phyloP scores from a whole-genome alignment of 192 early-diverging fungal genomes.

The Pilobolus umbonatus region DNA sequence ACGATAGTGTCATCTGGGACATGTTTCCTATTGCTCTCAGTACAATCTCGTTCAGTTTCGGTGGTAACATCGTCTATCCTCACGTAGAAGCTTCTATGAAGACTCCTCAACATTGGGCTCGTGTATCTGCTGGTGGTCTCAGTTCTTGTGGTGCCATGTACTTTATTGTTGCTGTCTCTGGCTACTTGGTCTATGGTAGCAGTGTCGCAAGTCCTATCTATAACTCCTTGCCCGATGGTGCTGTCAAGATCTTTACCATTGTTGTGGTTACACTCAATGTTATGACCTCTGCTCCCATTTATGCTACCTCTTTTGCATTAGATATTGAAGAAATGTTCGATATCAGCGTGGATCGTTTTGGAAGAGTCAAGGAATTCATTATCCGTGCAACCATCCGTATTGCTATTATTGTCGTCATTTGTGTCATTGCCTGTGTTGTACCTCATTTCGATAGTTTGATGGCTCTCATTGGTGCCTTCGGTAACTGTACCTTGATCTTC shows the following conservation, averaged over 20 bases:
- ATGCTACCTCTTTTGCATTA: conserved; percentile 67
- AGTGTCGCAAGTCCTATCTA: conserved; percentile 65
- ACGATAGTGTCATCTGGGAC: conserved; percentile 50
- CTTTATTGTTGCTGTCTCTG: conserved; percentile 60
- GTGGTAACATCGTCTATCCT: conserved; percentile 6
- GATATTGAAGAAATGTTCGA: conserved; percentile 68
- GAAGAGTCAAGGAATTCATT: conserved; percentile 44
- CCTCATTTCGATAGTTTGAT: conserved; percentile 78
- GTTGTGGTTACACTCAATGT: conserved; percentile 79
- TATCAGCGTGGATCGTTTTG: conserved; percentile 53
- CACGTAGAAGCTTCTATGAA: conserved; percentile 82
- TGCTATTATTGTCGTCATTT: conserved; percentile 46
- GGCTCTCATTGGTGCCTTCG: conserved; percentile 71
- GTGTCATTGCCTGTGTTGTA: conserved; percentile 59
- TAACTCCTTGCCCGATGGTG: conserved; percentile 59
- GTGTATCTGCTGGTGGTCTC: conserved; percentile 63
- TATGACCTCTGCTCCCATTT: conserved; percentile 71
- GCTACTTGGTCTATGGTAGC: conserved; percentile 71
- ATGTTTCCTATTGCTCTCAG: conserved; percentile 72
- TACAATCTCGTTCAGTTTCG: conserved; percentile 73
- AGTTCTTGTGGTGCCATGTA: conserved; percentile 65
- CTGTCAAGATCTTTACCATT: conserved; percentile 56
- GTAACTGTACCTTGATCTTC: conserved; percentile 79
- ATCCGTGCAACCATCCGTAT: conserved; percentile 55
- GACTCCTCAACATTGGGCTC: conserved; percentile 60